Evolutionary conservation across 2,329 filamentous ascomycete genomes (phyloP).

Genomic region (Rutstroemia sp.): DNA sequence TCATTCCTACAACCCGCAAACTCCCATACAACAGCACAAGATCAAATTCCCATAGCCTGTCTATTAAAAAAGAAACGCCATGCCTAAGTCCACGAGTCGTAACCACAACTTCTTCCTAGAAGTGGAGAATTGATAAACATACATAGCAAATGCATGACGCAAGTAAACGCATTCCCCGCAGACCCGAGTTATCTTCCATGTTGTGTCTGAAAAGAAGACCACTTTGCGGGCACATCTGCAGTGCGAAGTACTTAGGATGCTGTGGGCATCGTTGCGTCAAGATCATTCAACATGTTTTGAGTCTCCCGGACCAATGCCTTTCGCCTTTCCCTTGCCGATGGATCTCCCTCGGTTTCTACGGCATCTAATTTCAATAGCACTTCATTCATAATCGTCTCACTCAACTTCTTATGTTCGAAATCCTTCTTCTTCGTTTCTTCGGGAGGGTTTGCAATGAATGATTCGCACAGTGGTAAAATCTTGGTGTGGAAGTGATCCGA

Average conservation of each 20-base stretch:
- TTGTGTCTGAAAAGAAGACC: neutral
- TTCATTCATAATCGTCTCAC: constrained; percentile 69
- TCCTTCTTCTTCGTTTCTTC: constrained; percentile 57
- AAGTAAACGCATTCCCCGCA: no score
- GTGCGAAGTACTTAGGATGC: neutral
- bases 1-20: neutral
- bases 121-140: neutral
- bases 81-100: constrained; percentile 8
- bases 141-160: constrained; percentile 1
- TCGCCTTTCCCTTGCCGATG: constrained; percentile 54
- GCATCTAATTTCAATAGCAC: constrained; percentile 70
- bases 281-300: constrained; percentile 55
- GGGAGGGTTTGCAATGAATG: constrained; percentile 57
- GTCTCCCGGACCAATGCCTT: constrained; percentile 69
- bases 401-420: constrained; percentile 68
- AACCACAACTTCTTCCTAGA: neutral
- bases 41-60: neutral
- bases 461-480: constrained; percentile 56
- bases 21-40: neutral
- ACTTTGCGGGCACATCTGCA: neutral
- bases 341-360: constrained; percentile 65
- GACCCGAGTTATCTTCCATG: neutral
- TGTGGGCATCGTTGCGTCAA: constrained; percentile 41
- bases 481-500: constrained; percentile 54
- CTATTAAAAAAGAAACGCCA: constrained; percentile 11